A percentile compares a stretch with the other conserved stretches of the same genome.
phyloP scores from a whole-genome alignment of 179 eudicot species.

The Drosera spatulata region DNA sequence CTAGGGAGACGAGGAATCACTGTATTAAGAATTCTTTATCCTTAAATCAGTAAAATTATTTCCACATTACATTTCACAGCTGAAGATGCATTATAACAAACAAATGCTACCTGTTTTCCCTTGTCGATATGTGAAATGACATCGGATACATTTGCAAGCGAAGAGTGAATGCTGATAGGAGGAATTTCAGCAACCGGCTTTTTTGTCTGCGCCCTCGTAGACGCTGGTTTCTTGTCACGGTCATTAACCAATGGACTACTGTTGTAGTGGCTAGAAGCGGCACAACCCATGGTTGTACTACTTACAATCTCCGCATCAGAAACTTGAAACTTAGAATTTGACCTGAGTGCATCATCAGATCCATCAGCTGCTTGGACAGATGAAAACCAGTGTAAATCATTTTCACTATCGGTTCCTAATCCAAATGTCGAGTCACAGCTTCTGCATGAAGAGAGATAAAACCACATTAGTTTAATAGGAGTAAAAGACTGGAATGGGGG shows the following conservation, averaged over 20 bases:
- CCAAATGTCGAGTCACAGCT: constrained; percentile 86
- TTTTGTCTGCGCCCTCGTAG: constrained; percentile 15
- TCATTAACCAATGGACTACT: constrained; percentile 11
- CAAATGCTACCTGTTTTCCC: neutral
- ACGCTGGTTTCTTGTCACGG: constrained; percentile 11
- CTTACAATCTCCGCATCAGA: constrained; percentile 27
- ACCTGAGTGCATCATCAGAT: constrained; percentile 37
- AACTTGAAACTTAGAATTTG: constrained; percentile 32
- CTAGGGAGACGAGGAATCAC: too few relatives aligned
- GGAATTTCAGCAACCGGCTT: constrained; percentile 19
- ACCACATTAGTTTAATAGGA: too few relatives aligned
- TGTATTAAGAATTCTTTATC: too few relatives aligned
- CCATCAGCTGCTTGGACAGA: constrained; percentile 52
- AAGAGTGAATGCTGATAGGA: constrained; percentile 10
- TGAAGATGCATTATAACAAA: too few relatives aligned
- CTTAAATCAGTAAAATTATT: neutral
- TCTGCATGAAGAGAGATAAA: constrained; percentile 21
- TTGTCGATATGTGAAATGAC: neutral
- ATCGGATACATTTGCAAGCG: constrained; percentile 3
- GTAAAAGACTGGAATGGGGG: too few relatives aligned
- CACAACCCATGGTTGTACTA: constrained; percentile 22
- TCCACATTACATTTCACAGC: neutral
- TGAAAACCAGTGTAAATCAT: constrained; percentile 58
- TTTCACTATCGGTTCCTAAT: constrained; percentile 43
- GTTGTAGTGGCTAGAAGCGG: constrained; percentile 10